Conservation (phyloP, 2,329 filamentous ascomycete genomes). For the Epichloe scottii region DNA sequence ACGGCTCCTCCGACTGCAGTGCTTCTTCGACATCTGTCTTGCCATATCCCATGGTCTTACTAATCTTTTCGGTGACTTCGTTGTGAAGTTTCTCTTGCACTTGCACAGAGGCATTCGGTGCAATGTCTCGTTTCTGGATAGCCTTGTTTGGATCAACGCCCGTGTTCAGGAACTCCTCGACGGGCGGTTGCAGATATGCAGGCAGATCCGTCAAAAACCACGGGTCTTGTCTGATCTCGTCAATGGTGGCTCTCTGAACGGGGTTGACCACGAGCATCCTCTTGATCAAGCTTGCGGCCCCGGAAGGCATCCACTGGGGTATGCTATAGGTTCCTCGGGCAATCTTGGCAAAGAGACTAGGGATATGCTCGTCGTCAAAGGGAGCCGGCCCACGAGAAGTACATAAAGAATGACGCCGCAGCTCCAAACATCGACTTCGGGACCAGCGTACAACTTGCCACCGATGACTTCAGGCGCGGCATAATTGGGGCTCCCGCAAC, state of each 20-base stretch:
- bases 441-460: slow-evolving; percentile 91
- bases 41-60: slow-evolving; percentile 95
- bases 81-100: slow-evolving; percentile 85
- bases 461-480: slow-evolving; percentile 96
- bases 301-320: slow-evolving; percentile 78
- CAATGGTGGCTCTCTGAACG: slow-evolving; percentile 84
- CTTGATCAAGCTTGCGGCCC: slow-evolving; percentile 71
- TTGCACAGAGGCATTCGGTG: slow-evolving; percentile 62
- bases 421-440: slow-evolving; percentile 98
- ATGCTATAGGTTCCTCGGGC: slow-evolving; percentile 87
- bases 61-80: slow-evolving; percentile 87
- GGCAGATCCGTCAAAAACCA: slow-evolving; percentile 89
- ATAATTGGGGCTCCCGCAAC: slow-evolving; percentile 96
- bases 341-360: slow-evolving; percentile 95
- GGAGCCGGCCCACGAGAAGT: slow-evolving; percentile 72
- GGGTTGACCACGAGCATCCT: slow-evolving; percentile 94
- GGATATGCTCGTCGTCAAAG: slow-evolving; percentile 98
- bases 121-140: slow-evolving; percentile 72
- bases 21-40: slow-evolving; percentile 93
- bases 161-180: slow-evolving; percentile 86
- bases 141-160: slow-evolving; percentile 89
- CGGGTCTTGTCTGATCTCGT: slow-evolving; percentile 81
- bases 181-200: slow-evolving; percentile 72
- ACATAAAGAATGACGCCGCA: slow-evolving; percentile 86
- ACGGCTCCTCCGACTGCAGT: slow-evolving; percentile 80